Base-by-base conservation (phyloP, 1,284 basidiomycete species). In the Apiotrichum montevideense region DNA sequence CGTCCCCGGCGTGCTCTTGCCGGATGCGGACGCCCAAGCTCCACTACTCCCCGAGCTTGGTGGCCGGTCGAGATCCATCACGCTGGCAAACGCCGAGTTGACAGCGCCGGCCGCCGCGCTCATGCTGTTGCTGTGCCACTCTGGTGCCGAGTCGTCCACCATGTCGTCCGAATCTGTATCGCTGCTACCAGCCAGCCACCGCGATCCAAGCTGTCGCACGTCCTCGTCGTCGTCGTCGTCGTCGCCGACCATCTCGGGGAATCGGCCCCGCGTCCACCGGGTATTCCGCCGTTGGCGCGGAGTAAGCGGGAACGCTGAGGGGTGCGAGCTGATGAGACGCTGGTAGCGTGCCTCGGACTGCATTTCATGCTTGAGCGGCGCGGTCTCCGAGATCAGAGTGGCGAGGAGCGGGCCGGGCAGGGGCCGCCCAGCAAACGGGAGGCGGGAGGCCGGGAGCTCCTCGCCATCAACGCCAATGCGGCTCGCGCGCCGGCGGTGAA, bases 31-130 rank as follows among this genome's bases (percentile, higher is more conserved):
- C 3, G 45, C 54, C 48, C 52, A 56, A 7, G 52, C 52, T n/a
- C 33, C 33, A 15, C 33, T 43, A 29, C 55, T 56, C 1, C 57
- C 54, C 6, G 42, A 43, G 15, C 59, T 64, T 0, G 51, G 55
- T 0, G 70, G 70, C 8, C 72, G 56, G 54, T 75, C 73, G 64
- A 75, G 69, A 46, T 75, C 73, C 73, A 75, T 75, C 6, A 69
- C 67, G 35, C 70, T 69, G 15, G 72, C 73, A 40, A 73, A 75
- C 1, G 71, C 73, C 11, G 63, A 55, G 57, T 73, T 73, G 56
- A 75, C 73, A 3, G 68, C 65, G 29, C 70, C 69, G 3, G 58
- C 59, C 11, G 55, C 55, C 5, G 33, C 9, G 21, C 40, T 47
- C 44, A 35, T n/a, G 14, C 35, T 35, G 14, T 15, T 35, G 14